Conservation (phyloP, 257 asterid genomes). For the Capsicum rhomboideum region DNA sequence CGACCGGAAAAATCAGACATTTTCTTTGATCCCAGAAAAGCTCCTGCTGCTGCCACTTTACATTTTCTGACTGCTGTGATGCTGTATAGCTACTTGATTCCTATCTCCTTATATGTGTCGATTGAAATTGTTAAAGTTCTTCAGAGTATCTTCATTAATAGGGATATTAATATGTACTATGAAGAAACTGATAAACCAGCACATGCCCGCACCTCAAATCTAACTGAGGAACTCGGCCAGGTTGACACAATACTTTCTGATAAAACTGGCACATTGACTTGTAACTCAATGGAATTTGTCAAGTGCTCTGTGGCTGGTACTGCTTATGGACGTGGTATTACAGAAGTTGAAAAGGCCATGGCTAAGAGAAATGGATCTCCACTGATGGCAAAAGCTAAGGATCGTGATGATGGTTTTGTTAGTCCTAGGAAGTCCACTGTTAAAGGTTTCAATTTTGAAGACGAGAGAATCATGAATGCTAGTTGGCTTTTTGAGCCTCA, state of each 20-base stretch:
- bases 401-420: conserved; percentile 10
- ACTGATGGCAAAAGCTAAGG: conserved; percentile 28
- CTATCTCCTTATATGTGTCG: conserved; percentile 81
- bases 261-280: conserved; percentile 87
- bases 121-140: conserved; percentile 86
- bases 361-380: conserved; percentile 74
- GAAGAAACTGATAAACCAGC: conserved; percentile 94
- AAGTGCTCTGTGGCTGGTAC: conserved; percentile 87
- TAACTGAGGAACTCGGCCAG: conserved; percentile 90
- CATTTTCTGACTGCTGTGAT: conserved; percentile 73
- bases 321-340: conserved; percentile 71
- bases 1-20: conserved; percentile 35
- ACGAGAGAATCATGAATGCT: conserved; percentile 58
- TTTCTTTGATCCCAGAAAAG: conserved; percentile 66
- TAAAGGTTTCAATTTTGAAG: conserved; percentile 85
- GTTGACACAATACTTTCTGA: conserved; percentile 87
- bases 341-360: conserved; percentile 88
- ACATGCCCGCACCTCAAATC: conserved; percentile 79
- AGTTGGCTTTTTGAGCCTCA: conserved; percentile 56
- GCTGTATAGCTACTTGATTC: conserved; percentile 75
- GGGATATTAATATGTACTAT: conserved; percentile 68
- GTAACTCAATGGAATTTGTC: conserved; percentile 92
- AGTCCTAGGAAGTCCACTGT: conserved; percentile 28
- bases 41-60: conserved; percentile 59
- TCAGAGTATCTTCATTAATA: conserved; percentile 79